Evolutionary conservation across 257 asterid species (phyloP), one percentile per base, ranked within the genome.

Genomic region (Linaria vulgaris): DNA sequence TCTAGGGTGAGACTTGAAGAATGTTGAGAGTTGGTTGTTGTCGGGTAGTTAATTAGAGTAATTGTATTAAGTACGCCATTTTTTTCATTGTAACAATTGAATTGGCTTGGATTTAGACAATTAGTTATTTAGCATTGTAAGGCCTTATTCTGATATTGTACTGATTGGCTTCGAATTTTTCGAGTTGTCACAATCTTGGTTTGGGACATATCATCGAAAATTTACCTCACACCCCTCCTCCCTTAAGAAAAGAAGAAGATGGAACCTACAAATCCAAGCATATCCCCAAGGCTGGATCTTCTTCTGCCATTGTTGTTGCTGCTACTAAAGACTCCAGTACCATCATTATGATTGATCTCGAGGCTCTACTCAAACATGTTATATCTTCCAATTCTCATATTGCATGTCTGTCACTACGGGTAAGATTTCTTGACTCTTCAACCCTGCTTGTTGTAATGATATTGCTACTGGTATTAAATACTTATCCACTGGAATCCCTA

Each of bases 361-460:
- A 69, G 12, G 56, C 64, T 9, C 69, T 55, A 6, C 37, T 70
- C 59, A 63, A 63, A 63, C 9, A 44, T 24, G 64, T 63, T 31
- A 48, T 70, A 16, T 55, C 70, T 38, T 70, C 61, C 9, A 55
- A 34, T 56, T 14, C 59, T 13, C n/a, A 51, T 9, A 22, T 25
- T 69, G 41, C 61, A 30, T 63, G 19, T 63, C 44, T 64, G 27
- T 12, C 44, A 58, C 63, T 58, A 39, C 14, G 23, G 72, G n/a
- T 72, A 56, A 63, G 1, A 31, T 56, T 49, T 19, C 43, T 68
- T 71, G 57, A 45, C n/a, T 56, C 21, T 71, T 71, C 23, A 21
- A 71, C n/a, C 64, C 10, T 45, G 34, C 67, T 1, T 71, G 61
- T 51, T 64, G 72, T 57, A 71, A 71, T 17, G 67, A 64, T n/a